phyloP scores from a whole-genome alignment of 2,329 filamentous ascomycete species.

The Diaporthe humulicola region DNA sequence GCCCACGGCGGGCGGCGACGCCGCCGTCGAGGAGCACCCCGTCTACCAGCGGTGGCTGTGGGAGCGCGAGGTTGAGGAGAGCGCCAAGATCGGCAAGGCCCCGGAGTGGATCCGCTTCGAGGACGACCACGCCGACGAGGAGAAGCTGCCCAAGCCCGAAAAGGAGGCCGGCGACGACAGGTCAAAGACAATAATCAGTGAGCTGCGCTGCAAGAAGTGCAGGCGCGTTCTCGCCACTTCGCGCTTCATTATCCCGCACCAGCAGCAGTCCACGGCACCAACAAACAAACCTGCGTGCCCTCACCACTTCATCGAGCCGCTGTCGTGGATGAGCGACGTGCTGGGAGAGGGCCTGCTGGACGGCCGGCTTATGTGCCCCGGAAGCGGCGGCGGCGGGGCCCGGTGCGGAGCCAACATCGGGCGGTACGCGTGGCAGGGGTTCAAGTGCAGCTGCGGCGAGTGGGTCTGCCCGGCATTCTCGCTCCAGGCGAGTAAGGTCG shows the following conservation, averaged over 20 bases:
- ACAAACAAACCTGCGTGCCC: conserved; percentile 67
- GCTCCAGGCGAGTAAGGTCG: conserved; percentile 84
- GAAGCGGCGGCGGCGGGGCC: conserved; percentile 46
- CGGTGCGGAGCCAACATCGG: conserved; percentile 88
- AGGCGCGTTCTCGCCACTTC: conserved; percentile 72
- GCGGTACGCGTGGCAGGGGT: conserved; percentile 95
- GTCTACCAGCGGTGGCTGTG: conserved; percentile 82
- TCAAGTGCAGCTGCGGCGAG: conserved; percentile 89
- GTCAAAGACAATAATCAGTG: conserved; percentile 46
- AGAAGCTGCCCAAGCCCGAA: conserved; percentile 50
- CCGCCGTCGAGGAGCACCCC: conserved; percentile 73
- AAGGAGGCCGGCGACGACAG: conserved; percentile 37
- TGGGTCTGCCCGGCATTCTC: conserved; percentile 95
- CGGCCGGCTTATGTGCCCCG: conserved; percentile 88
- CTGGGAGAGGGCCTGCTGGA: conserved; percentile 86
- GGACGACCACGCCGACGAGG: conserved; percentile 69
- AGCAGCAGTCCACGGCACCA: conserved; percentile 43
- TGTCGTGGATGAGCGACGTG: conserved; percentile 93
- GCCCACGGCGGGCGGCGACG: conserved; percentile 67
- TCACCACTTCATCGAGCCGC: conserved; percentile 90
- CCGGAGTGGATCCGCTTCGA: conserved; percentile 88
- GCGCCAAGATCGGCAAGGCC: conserved; percentile 80
- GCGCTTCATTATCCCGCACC: conserved; percentile 77
- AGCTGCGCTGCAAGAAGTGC: conserved; percentile 93
- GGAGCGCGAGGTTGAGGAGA: conserved; percentile 66